Evolutionary conservation across 192 early-diverging fungal species (phyloP), one percentile per base, ranked within the genome.

Genomic region (Pilaira anomala): DNA sequence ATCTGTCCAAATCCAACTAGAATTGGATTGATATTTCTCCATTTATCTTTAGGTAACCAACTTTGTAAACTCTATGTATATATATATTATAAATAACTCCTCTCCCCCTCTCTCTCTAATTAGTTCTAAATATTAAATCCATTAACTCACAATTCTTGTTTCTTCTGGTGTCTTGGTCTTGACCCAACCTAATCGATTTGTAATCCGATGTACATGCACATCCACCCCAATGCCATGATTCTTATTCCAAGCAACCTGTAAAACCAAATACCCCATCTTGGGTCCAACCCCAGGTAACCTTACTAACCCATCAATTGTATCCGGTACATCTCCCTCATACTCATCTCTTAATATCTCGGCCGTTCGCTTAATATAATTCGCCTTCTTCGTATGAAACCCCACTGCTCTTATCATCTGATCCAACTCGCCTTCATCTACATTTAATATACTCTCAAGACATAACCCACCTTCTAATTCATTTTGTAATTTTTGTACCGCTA

Each of bases 141-240:
- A 13, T 48, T 18, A 4, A 40, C 48, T 60, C 67, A 79, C 84
- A 62, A 80, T 76, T 25, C 94, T 71, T 8, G 95, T 95, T 2
- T 77, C 84, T 68, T 97, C 96, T 9, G 96, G 93, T 21, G 84
- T 82, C 44, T 80, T 81, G 6, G 88, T 90, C 21, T 82, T 79
- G 16, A 88, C 84, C 95, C 95, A 98, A 16, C 92, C 93, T 16
- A 98, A 76, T 6, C 93, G 77, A 60, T 96, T 93, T 19, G 84
- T 51, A 42, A 98, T 97, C 45, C 94, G 83, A 77, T 95, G 90
- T 11, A 97, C 95, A 75, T 98, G 96, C 0, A 90, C 91, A 72
- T 98, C 95, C 13, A 98, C 96, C 2, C 95, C 96, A 74, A 98
- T 98, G 7, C 94, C 96, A 22, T 78, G 36, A 53, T 90, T 89